Percentiles rank a stretch among this genome's conserved stretches.
phyloP scores from a whole-genome alignment of 306 rosid genomes.

The Myrica gale region DNA sequence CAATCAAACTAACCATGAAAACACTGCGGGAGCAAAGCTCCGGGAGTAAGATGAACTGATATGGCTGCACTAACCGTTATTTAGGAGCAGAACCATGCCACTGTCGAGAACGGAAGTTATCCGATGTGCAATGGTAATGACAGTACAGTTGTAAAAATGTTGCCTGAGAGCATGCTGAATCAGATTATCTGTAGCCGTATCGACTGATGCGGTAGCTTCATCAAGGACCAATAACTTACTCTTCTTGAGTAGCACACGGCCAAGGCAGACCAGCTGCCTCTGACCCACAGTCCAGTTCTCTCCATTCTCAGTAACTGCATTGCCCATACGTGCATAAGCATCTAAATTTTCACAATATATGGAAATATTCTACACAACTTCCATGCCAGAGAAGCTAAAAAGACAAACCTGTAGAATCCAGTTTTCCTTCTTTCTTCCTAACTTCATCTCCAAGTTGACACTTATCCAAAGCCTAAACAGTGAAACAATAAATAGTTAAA shows the following conservation, averaged over 20 bases:
- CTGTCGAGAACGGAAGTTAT: constrained; percentile 79
- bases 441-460: constrained; percentile 93
- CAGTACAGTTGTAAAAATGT: constrained; percentile 62
- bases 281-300: constrained; percentile 98
- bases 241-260: constrained; percentile 77
- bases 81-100: constrained; percentile 82
- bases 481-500: neutral
- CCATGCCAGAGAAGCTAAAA: constrained; percentile 1
- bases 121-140: constrained; percentile 79
- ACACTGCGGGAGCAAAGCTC: neutral
- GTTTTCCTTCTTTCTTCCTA: constrained; percentile 72
- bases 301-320: constrained; percentile 71
- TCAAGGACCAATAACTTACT: constrained; percentile 84
- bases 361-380: neutral
- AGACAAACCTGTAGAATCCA: constrained; percentile 66
- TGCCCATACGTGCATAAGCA: constrained; percentile 22
- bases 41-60: neutral
- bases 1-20: neutral
- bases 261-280: constrained; percentile 87
- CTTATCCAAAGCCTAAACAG: constrained; percentile 68
- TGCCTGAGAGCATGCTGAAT: constrained; percentile 68
- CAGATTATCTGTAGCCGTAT: constrained; percentile 86
- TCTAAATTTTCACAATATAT: neutral
- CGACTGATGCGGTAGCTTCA: constrained; percentile 88
- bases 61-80: constrained; percentile 45